Base-by-base conservation (phyloP, 2,329 filamentous ascomycete genomes). In the Cercospora brassicicola region DNA sequence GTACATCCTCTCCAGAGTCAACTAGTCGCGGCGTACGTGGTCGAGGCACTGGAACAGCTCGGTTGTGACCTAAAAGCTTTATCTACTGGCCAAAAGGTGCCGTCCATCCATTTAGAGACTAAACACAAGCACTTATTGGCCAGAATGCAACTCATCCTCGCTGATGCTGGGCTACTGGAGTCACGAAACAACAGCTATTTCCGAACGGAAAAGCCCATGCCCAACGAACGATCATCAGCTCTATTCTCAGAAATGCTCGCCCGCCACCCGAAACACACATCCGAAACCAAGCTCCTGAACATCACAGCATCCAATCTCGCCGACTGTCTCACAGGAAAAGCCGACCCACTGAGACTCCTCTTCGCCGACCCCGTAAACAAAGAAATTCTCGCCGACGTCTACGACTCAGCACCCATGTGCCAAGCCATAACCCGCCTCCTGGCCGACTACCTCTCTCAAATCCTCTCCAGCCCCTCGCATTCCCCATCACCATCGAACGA, bases 291-390 rank as follows among this genome's bases (percentile, higher is more conserved):
- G 23, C 56, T 67, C 13, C 33, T 67, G 3, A 30, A 62, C 59
- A 20, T 66, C 64, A 66, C 67, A 4, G 67, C 64, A 13, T 62
- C 42, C 11, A 33, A 53, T n/a, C 53, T 69, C 11, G 67, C 67
- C 13, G 59, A 56, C 10, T 65, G 63, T 13, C 57, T 69, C 7
- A 61, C 31, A 39, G 67, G 64, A 4, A 36, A 42, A 28, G 53
- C 51, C 2, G 64, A 66, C 28, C 64, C 55, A 15, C 23, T 69
- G 2, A 20, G 51, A 53, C 59, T 69, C 26, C 28, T 69, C 31
- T 69, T 69, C 42, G 67, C 45, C 20, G 53, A 51, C 15, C 42
- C 45, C 3, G 53, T 33, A 13, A 39, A 55, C 30, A 60, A 65
- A 18, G 39, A 64, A 9, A 39, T 64, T 13, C 20, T 69, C 28